Base-by-base conservation (phyloP, 257 asterid species). In the Lycium ferocissimum region DNA sequence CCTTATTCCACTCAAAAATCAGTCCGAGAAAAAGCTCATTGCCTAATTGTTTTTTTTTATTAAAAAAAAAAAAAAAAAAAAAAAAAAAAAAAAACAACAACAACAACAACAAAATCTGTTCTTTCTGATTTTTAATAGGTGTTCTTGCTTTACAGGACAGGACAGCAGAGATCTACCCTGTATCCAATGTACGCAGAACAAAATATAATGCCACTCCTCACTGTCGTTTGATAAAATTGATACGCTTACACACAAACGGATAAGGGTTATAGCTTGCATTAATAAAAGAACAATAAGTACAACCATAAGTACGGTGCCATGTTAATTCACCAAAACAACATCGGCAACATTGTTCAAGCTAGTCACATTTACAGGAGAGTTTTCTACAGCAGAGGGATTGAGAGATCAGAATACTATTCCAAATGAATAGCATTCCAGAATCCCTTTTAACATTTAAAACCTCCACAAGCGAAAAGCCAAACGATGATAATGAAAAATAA, bases 401-500 rank as follows among this genome's bases (percentile, higher is more conserved):
- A 58, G 75, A 57, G 18, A 81, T 72, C 3, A 8, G 22, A 56
- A 22, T 78, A 66, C 17, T 11, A 49, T 75, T 13, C 47, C 62
- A 61, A 80, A 63, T 56, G 53, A 81, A 81, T 51, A 14, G 72
- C 47, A 13, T 15, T 45, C 13, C n/a, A 51, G 26, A 26, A 26
- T 26, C 26, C 20, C 22, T 86, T 33, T 70, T 69, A 87, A 86
- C 90, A 84, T 85, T 84, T 85, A 54, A 89, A 88, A 81, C 90
- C 91, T 87, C 93, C 89, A 86, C 92, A 92, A 59, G 92, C 89
- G 57, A 93, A 85, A 20, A 96, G 91, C 97, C 97, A 96, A 85
- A 92, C 58, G 62, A 96, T 85, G 91, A 87, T 84, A 85, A 94
- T 61, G 20, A 94, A 79, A 84, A 81, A 62, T 15, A 93, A 69